Evolutionary conservation across 768 basidiomycete genomes (phyloP).

Genomic region (Tricholoma saponaceum): DNA sequence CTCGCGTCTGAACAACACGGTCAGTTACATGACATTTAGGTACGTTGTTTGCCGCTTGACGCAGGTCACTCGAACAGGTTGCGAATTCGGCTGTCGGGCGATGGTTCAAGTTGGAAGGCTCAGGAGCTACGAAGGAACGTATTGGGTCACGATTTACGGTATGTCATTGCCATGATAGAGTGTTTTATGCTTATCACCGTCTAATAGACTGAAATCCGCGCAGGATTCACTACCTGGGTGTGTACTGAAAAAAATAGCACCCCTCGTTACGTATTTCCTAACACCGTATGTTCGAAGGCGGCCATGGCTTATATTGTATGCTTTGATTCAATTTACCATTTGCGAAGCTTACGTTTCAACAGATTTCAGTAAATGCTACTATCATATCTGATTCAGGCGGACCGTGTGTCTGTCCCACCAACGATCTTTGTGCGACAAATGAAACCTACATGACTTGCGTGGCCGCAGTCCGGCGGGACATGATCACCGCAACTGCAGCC

Average conservation of each 20-base stretch:
- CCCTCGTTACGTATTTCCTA: neutral
- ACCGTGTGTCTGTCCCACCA: constrained; percentile 68
- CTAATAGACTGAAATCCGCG: constrained; percentile 78
- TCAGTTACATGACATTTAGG: constrained; percentile 10
- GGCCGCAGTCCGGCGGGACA: constrained; percentile 61
- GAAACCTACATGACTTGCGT: constrained; percentile 54
- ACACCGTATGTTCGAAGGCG: constrained; percentile 35
- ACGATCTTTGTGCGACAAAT: constrained; percentile 53
- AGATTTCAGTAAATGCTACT: constrained; percentile 85
- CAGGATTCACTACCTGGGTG: constrained; percentile 80
- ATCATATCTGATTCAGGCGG: constrained; percentile 77
- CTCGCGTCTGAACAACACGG: constrained; percentile 24
- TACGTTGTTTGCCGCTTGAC: neutral
- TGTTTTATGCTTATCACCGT: neutral
- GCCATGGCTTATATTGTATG: constrained; percentile 83
- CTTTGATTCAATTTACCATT: neutral
- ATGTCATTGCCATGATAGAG: constrained; percentile 3
- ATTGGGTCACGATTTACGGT: constrained; percentile 61
- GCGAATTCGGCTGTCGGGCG: constrained; percentile 48
- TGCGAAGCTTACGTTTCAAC: constrained; percentile 7
- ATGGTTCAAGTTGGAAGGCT: constrained; percentile 74
- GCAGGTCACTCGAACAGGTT: constrained; percentile 27
- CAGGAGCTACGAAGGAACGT: constrained; percentile 59
- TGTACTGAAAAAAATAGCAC: constrained; percentile 19
- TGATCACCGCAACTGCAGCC: constrained; percentile 81